Evolutionary conservation across 345 rosid species (phyloP).

Genomic region (Pseudoturritis turrita): DNA sequence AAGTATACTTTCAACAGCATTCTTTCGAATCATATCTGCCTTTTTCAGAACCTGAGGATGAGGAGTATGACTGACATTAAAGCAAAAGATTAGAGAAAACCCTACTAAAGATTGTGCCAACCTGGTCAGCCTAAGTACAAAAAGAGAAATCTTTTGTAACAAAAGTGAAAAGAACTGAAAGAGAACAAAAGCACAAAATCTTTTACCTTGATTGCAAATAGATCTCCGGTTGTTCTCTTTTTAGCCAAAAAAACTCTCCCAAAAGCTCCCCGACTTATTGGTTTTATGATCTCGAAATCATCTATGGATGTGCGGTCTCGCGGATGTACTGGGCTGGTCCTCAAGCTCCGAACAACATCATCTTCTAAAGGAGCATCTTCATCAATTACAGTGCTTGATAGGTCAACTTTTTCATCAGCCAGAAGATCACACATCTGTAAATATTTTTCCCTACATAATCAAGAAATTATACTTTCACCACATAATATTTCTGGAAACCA

Average conservation of each 20-base stretch:
- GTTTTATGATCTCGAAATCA: constrained; percentile 98
- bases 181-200: constrained; percentile 5
- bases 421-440: constrained; percentile 91
- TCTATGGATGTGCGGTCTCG: constrained; percentile 96
- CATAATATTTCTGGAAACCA: neutral
- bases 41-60: constrained; percentile 91
- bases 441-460: constrained; percentile 80
- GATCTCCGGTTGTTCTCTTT: constrained; percentile 97
- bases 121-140: neutral
- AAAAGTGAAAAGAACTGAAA: neutral
- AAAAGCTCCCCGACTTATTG: constrained; percentile 99
- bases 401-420: constrained; percentile 87
- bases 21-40: constrained; percentile 99
- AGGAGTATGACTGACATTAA: constrained; percentile 9
- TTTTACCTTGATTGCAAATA: constrained; percentile 91
- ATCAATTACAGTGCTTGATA: constrained; percentile 78
- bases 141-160: neutral
- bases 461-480: constrained; percentile 6
- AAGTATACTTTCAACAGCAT: constrained; percentile 98
- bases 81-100: constrained; percentile 18
- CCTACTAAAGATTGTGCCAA: constrained; percentile 14
- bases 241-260: constrained; percentile 97
- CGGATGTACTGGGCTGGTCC: constrained; percentile 90
- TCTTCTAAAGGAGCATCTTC: constrained; percentile 98
- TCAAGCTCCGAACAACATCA: constrained; percentile 90